A percentile compares a stretch with the other conserved stretches of the same genome.
These are phyloP conservation scores for Suhomyces chickasaworum DNA, from an alignment of 1,139 yeast genomes.

Conservation along the genomic window DNA sequence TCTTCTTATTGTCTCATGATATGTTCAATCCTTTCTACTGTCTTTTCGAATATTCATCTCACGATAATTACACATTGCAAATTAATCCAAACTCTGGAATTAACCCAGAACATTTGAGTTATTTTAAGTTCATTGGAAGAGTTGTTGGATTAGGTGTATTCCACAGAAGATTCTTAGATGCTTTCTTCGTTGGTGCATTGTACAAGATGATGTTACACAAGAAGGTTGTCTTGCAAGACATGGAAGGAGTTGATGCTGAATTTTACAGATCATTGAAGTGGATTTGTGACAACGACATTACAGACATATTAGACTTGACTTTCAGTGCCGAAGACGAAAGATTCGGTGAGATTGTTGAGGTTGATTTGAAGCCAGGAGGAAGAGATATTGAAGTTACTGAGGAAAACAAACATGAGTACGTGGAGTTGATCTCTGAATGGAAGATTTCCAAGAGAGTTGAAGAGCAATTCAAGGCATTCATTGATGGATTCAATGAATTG, in stretches of 20 bases:
- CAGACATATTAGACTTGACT: slow-evolving; percentile 77
- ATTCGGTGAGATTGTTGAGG: slow-evolving; percentile 89
- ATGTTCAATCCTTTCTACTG: slow-evolving; percentile 99
- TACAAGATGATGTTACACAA: slow-evolving; percentile 97
- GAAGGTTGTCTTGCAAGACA: slow-evolving; percentile 91
- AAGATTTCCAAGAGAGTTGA: slow-evolving; percentile 90
- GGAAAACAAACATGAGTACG: slow-evolving; percentile 93
- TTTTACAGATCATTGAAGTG: slow-evolving; percentile 92
- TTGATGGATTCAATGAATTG: slow-evolving; percentile 95
- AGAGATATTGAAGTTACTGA: slow-evolving; percentile 87
- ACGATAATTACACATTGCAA: slow-evolving; percentile 95
- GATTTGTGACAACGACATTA: slow-evolving; percentile 93
- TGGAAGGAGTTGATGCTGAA: slow-evolving; percentile 99
- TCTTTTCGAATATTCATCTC: slow-evolving; percentile 94
- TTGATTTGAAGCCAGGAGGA: slow-evolving; percentile 90
- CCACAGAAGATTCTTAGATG: slow-evolving; percentile 97
- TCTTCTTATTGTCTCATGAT: slow-evolving; percentile 93
- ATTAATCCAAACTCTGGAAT: slow-evolving; percentile 98
- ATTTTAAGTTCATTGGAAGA: slow-evolving; percentile 97
- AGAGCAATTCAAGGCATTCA: slow-evolving; percentile 93
- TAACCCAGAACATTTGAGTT: slow-evolving; percentile 96
- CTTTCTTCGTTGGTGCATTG: slow-evolving; percentile 96
- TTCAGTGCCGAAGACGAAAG: slow-evolving; percentile 95
- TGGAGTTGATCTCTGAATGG: slow-evolving; percentile 95
- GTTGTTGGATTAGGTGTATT: slow-evolving; percentile 97